Conservation (phyloP, 2,329 filamentous ascomycete genomes). For the Aspergillus felis region DNA sequence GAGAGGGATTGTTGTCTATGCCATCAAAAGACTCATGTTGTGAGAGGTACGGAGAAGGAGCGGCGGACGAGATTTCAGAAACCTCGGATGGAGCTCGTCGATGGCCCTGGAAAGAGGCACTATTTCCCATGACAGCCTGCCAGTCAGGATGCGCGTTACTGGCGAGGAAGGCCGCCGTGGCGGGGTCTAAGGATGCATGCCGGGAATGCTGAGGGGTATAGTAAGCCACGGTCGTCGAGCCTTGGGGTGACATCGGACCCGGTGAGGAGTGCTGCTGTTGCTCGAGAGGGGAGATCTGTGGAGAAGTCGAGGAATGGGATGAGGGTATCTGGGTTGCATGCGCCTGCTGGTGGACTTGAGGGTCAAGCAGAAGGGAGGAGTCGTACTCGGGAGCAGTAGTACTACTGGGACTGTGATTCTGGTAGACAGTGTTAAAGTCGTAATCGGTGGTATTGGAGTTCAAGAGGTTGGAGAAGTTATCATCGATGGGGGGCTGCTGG, state of each 20-base stretch:
- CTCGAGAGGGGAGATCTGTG: slow-evolving; percentile 54
- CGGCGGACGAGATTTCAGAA: slow-evolving; percentile 82
- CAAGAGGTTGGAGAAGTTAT: slow-evolving; percentile 38
- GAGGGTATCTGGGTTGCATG: slow-evolving; percentile 42
- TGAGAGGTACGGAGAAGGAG: slow-evolving; percentile 75
- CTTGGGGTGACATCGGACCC: slow-evolving; percentile 53
- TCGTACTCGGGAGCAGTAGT: slow-evolving; percentile 32
- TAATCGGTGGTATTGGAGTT: slow-evolving; percentile 36
- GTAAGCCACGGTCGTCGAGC: slow-evolving; percentile 49
- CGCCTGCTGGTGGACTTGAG: slow-evolving; percentile 35
- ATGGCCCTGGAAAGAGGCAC: slow-evolving; percentile 68
- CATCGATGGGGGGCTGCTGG: slow-evolving; percentile 18
- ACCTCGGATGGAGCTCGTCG: slow-evolving; percentile 84
- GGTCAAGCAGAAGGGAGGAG: slow-evolving; percentile 38
- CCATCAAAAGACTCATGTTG: slow-evolving; percentile 75
- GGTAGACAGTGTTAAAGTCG: slow-evolving; percentile 37
- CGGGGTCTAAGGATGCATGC: slow-evolving; percentile 58
- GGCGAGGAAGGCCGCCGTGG: slow-evolving; percentile 55
- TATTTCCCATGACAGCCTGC: slow-evolving; percentile 51
- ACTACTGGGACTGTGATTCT: slow-evolving; percentile 29
- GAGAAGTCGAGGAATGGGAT: slow-evolving; percentile 52
- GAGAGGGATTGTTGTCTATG: slow-evolving; percentile 70
- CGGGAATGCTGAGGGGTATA: slow-evolving; percentile 56
- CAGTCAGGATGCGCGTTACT: slow-evolving; percentile 53
- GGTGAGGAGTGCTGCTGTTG: slow-evolving; percentile 50